phyloP scores from a whole-genome alignment of 106 monocot genomes.

The Dendrobium nobile region DNA sequence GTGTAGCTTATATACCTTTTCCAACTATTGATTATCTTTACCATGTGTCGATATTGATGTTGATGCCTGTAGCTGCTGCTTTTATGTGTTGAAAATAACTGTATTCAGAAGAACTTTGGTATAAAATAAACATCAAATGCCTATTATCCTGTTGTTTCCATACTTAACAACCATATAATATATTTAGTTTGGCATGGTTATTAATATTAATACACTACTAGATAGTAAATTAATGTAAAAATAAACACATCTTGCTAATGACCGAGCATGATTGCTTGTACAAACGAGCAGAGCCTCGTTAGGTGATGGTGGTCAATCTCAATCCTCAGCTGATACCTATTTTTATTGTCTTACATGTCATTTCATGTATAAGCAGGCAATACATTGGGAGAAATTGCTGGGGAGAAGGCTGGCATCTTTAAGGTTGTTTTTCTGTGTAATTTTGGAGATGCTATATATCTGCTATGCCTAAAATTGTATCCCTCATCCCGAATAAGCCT shows the following conservation, averaged over 20 bases:
- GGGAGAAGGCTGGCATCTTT: conserved; percentile 96
- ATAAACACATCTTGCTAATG: neutral
- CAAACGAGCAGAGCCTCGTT: neutral
- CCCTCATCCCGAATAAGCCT: neutral
- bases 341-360: neutral
- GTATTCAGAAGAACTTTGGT: neutral
- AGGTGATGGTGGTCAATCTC: neutral
- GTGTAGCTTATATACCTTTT: neutral
- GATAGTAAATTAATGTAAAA: neutral
- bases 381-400: conserved; percentile 83
- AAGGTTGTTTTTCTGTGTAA: conserved; percentile 52
- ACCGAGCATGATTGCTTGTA: neutral
- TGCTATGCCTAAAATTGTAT: neutral
- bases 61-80: neutral
- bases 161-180: neutral
- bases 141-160: neutral
- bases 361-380: conserved; percentile 46
- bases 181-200: neutral
- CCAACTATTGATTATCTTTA: neutral
- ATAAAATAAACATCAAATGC: neutral
- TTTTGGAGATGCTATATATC: neutral
- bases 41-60: neutral
- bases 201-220: neutral
- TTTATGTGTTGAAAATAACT: neutral
- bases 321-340: neutral